These are phyloP conservation scores for Leptomonas seymouri DNA, from an alignment of 208 protist species.

Conservation along the genomic window DNA sequence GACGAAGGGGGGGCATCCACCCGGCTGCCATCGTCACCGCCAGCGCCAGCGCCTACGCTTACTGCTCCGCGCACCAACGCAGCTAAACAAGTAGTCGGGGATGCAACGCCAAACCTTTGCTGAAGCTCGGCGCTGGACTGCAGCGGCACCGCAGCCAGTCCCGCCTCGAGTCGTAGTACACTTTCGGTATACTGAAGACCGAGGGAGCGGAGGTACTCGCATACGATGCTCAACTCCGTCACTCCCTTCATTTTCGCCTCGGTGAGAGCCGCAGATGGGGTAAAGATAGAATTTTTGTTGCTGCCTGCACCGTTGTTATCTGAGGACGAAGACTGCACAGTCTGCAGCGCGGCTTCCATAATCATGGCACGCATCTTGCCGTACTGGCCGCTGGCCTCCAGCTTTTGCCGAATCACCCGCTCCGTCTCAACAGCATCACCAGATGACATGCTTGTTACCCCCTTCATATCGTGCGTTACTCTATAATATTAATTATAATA, in stretches of 20 bases:
- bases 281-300: slow-evolving; percentile 38
- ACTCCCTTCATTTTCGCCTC: slow-evolving; percentile 49
- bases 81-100: slow-evolving; percentile 10
- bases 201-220: slow-evolving; percentile 69
- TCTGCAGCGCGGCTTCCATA: slow-evolving; percentile 75
- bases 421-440: slow-evolving; percentile 45
- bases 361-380: slow-evolving; percentile 91
- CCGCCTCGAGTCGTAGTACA: slow-evolving; percentile 75
- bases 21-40: background rate
- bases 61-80: background rate
- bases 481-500: background rate
- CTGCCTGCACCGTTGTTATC: slow-evolving; percentile 1
- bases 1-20: background rate
- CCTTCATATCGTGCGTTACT: background rate
- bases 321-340: slow-evolving; percentile 24
- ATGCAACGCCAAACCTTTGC: slow-evolving; percentile 12
- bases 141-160: slow-evolving; percentile 31
- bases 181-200: slow-evolving; percentile 84
- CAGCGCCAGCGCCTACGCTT: background rate
- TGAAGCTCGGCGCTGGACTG: slow-evolving; percentile 23
- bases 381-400: slow-evolving; percentile 77
- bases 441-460: slow-evolving; percentile 12
- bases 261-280: slow-evolving; percentile 39
- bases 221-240: slow-evolving; percentile 57
- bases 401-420: slow-evolving; percentile 66